Conservation (phyloP, 352 stramenopile species). For the Thalassiosira pacifica region DNA sequence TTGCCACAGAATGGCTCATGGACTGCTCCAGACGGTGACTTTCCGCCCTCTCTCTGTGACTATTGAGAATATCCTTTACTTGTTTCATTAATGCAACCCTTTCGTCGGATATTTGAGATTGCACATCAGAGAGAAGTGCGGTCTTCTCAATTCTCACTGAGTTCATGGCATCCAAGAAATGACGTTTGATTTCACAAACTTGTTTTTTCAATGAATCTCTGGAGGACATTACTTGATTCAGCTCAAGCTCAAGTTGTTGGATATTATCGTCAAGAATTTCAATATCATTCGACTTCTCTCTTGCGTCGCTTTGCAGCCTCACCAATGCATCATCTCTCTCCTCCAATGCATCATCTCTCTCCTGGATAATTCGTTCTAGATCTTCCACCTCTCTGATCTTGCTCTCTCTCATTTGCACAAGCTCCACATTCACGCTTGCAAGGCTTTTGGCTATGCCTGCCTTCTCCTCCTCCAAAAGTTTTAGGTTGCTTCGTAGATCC, state of each 20-base stretch:
- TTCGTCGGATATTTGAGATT: constrained; percentile 43
- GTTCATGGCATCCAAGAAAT: constrained; percentile 34
- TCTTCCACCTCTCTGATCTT: constrained; percentile 42
- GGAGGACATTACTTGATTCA: constrained; percentile 8
- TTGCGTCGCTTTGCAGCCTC: constrained; percentile 25
- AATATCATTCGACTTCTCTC: constrained; percentile 29
- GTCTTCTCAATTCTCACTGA: constrained; percentile 49
- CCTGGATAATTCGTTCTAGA: constrained; percentile 36
- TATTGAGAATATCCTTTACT: constrained; percentile 39
- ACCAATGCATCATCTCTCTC: constrained; percentile 46
- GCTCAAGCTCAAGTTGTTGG: constrained; percentile 39
- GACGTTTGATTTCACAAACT: constrained; percentile 28
- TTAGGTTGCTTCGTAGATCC: constrained; percentile 35
- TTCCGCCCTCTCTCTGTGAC: constrained; percentile 39
- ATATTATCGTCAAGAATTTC: constrained; percentile 40
- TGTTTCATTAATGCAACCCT: constrained; percentile 48
- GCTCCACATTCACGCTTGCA: constrained; percentile 36
- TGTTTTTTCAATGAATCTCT: constrained; percentile 46
- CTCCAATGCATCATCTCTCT: constrained; percentile 47
- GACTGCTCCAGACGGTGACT: constrained; percentile 44
- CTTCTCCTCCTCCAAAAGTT: constrained; percentile 40
- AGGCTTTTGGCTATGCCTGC: constrained; percentile 27
- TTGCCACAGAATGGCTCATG: constrained; percentile 52
- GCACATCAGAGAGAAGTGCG: constrained; percentile 44
- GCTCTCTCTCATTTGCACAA: constrained; percentile 27